Percentiles rank a stretch among this genome's conserved stretches.
Conservation (phyloP, 2,329 filamentous ascomycete species). For the Neurospora sp. region DNA sequence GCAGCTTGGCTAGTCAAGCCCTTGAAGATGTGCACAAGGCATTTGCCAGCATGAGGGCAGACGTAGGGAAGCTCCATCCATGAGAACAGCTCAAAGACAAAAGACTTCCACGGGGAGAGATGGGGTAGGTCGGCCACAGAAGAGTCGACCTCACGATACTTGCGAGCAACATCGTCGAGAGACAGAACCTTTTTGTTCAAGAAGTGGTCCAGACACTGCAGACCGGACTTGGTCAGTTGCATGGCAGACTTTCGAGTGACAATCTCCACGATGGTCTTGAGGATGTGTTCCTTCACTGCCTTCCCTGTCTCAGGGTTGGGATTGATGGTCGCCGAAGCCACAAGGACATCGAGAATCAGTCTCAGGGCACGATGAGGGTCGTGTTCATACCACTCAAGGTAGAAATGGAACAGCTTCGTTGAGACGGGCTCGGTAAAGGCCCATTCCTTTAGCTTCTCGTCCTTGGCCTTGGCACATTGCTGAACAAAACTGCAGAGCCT, state of each 20-base stretch:
- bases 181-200: conserved; percentile 49
- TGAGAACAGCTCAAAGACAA: conserved; percentile 26
- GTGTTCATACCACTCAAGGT: conserved; percentile 57
- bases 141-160: conserved; percentile 28
- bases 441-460: conserved; percentile 33
- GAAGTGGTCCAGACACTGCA: conserved; percentile 58
- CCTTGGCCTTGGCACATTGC: conserved; percentile 42
- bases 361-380: conserved; percentile 55
- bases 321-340: conserved; percentile 40
- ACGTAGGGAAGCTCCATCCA: conserved; percentile 49
- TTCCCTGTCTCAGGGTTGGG: conserved; percentile 29
- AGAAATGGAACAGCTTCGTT: conserved; percentile 47
- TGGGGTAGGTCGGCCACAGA: conserved; percentile 15
- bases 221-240: conserved; percentile 57
- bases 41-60: conserved; percentile 49
- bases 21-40: conserved; percentile 47
- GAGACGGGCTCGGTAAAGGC: conserved; percentile 41
- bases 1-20: conserved; percentile 28
- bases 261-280: conserved; percentile 46
- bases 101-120: conserved; percentile 20
- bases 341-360: conserved; percentile 49
- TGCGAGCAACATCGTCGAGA: conserved; percentile 33
- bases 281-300: conserved; percentile 33
- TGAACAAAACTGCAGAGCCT: conserved; percentile 54
- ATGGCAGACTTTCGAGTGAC: conserved; percentile 51